Evolutionary conservation across 1,284 basidiomycete species (phyloP).

Genomic region (Cryptococcus amylolentus): DNA sequence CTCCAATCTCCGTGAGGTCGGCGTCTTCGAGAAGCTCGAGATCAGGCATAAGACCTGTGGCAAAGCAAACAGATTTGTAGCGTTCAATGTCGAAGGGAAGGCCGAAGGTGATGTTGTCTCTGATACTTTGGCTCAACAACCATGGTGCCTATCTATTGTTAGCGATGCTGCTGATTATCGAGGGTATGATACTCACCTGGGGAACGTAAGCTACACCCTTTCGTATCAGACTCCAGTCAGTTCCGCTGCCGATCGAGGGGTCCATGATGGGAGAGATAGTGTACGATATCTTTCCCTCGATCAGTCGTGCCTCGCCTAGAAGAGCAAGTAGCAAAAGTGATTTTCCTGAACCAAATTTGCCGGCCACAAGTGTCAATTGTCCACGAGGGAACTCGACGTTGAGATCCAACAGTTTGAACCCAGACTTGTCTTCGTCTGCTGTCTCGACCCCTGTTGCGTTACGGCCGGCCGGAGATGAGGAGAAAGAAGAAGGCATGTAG

Average conservation of each 20-base stretch:
- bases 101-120: slow-evolving; percentile 57
- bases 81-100: slow-evolving; percentile 49
- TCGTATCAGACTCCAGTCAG: slow-evolving; percentile 57
- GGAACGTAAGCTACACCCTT: slow-evolving; percentile 55
- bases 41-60: slow-evolving; percentile 51
- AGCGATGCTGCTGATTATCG: neutral
- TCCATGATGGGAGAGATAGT: slow-evolving; percentile 42
- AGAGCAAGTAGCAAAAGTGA: slow-evolving; percentile 70
- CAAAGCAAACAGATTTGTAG: slow-evolving; percentile 39
- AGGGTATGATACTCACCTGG: slow-evolving; percentile 27
- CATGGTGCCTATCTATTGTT: slow-evolving; percentile 42
- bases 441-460: neutral
- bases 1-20: slow-evolving; percentile 57
- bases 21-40: slow-evolving; percentile 52
- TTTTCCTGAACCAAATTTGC: slow-evolving; percentile 64
- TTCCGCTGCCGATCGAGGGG: slow-evolving; percentile 55
- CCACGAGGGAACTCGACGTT: slow-evolving; percentile 70
- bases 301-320: slow-evolving; percentile 79
- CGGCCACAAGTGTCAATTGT: slow-evolving; percentile 72
- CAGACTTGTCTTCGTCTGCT: slow-evolving; percentile 29
- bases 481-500: neutral
- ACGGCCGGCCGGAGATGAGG: neutral
- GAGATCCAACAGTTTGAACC: slow-evolving; percentile 73
- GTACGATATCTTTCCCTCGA: slow-evolving; percentile 53
- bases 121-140: slow-evolving; percentile 54